Evolutionary conservation across 306 rosid species (phyloP), one percentile per base, ranked within the genome.

Genomic region (Corylus heterophylla): DNA sequence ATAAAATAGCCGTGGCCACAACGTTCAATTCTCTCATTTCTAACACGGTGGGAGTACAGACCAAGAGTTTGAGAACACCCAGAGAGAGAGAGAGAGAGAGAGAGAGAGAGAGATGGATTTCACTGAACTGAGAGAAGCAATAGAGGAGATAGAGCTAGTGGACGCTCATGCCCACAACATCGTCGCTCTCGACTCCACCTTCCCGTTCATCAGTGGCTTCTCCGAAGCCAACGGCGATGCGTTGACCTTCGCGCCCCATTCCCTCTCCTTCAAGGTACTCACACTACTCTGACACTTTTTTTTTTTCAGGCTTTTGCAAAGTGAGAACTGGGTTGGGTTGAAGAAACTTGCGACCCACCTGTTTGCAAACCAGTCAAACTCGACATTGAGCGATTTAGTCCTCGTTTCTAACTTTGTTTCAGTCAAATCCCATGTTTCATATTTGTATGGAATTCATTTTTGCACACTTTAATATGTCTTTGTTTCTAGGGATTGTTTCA

Each of bases 141-240:
- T 94, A 29, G 95, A 88, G 14, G 91, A 87, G 35, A 86, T 84
- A 35, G 93, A 91, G 84, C 83, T 91, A 20, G 92, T 94, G 5
- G 98, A 94, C 58, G 97, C 83, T 42, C 98, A 94, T 64, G 97
- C 97, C 6, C 98, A 94, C 90, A 94, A 88, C 82, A 64, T 94
- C 68, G 97, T 92, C 69, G 79, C 90, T 6, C 12, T 85, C n/a
- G 85, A 92, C 35, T 94, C 98, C 27, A 73, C 71, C 78, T 74
- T 87, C 2, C 74, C 93, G 49, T 94, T 94, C 77, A 87, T 91
- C 81, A 76, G 56, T 37, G 78, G 87, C 81, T 94, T 94, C 86
- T 85, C 97, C 39, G 91, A 83, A 85, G 97, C 97, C 16, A 25
- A 75, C 13, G 95, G 90, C 81, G 89, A 86, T 2, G 97, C 97